These are phyloP conservation scores for Paraphoma sp. DNA, from an alignment of 2,329 filamentous ascomycete genomes.

Conservation along the genomic window DNA sequence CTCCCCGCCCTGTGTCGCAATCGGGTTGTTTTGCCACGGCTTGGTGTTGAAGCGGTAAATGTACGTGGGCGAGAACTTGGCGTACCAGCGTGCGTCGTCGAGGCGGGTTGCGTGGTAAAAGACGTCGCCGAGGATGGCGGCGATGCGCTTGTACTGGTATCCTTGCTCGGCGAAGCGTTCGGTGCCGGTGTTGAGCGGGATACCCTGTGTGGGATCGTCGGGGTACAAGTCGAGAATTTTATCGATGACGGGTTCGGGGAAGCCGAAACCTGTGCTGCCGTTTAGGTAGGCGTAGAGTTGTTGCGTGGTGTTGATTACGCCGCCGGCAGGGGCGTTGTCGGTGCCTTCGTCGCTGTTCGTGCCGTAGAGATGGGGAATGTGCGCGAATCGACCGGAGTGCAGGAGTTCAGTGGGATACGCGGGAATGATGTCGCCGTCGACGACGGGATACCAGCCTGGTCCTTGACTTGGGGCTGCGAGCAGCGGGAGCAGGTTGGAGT, in stretches of 20 bases:
- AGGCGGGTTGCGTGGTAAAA: slow-evolving; percentile 64
- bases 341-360: slow-evolving; percentile 72
- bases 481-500: slow-evolving; percentile 62
- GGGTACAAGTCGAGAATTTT: slow-evolving; percentile 45
- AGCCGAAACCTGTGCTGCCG: slow-evolving; percentile 41
- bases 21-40: slow-evolving; percentile 35
- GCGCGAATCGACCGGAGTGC: slow-evolving; percentile 64
- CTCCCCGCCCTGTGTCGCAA: slow-evolving; percentile 51
- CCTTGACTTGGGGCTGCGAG: slow-evolving; percentile 55
- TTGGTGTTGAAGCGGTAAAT: slow-evolving; percentile 67
- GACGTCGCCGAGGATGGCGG: slow-evolving; percentile 61
- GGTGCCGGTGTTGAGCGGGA: slow-evolving; percentile 40
- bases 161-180: slow-evolving; percentile 42
- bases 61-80: slow-evolving; percentile 60
- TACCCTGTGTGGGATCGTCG: slow-evolving; percentile 40
- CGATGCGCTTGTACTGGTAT: slow-evolving; percentile 61
- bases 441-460: slow-evolving; percentile 52
- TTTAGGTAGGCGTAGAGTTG: slow-evolving; percentile 52
- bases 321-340: slow-evolving; percentile 60
- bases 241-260: slow-evolving; percentile 35
- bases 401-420: slow-evolving; percentile 63
- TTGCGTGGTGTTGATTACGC: slow-evolving; percentile 62
- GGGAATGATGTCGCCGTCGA: slow-evolving; percentile 66
- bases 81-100: slow-evolving; percentile 51
- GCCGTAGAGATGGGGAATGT: slow-evolving; percentile 69